A percentile compares a stretch with the other conserved stretches of the same genome.
Conservation (phyloP, 2,329 filamentous ascomycete species). For the Nigrospora sphaerica region DNA sequence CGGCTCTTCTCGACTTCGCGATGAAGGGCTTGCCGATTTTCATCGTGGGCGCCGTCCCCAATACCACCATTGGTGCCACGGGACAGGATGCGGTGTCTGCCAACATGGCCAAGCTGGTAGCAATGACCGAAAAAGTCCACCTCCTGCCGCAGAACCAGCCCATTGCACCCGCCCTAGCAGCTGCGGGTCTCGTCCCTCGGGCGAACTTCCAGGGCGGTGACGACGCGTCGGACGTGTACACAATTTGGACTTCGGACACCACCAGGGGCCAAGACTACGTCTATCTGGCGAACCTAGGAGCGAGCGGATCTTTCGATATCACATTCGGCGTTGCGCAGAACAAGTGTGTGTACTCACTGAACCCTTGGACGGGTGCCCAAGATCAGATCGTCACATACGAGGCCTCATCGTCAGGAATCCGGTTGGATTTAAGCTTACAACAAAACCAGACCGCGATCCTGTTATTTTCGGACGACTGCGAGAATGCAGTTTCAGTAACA, state of each 20-base stretch:
- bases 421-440: too few relatives aligned
- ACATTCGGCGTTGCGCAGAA: background rate
- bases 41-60: conserved; percentile 7
- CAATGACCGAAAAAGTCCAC: background rate
- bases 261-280: background rate
- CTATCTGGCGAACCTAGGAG: conserved; percentile 5
- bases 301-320: background rate
- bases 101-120: conserved; percentile 1
- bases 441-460: too few relatives aligned
- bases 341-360: background rate
- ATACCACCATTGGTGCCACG: conserved; percentile 1
- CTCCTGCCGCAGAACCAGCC: background rate
- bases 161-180: background rate
- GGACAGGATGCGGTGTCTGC: conserved; percentile 2
- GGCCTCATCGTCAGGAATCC: too few relatives aligned
- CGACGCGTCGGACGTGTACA: background rate
- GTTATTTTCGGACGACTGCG: background rate
- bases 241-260: conserved; percentile 3
- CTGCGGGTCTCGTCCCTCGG: conserved; percentile 1
- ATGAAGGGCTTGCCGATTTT: conserved; percentile 12
- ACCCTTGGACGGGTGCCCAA: conserved; percentile 2
- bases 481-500: background rate
- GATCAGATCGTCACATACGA: background rate
- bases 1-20: conserved; percentile 10
- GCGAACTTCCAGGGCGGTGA: background rate